These are phyloP conservation scores for Eimeria acervulina DNA, from an alignment of 169 alveolate genomes.

Conservation along the genomic window DNA sequence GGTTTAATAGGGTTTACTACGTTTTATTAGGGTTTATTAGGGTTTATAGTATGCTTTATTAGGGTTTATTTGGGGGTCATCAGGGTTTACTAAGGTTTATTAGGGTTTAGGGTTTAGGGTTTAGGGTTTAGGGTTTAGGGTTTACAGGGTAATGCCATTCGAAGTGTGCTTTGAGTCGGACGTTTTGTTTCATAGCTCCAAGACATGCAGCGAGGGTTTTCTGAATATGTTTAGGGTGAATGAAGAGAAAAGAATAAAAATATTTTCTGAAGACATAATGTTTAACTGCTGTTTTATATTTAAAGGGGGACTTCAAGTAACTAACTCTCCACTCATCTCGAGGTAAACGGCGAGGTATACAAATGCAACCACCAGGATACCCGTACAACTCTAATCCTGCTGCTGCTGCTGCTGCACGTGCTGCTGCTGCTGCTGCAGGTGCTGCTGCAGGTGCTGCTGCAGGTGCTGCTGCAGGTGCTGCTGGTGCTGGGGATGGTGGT, in stretches of 20 bases:
- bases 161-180: constrained; percentile 36
- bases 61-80: not conserved
- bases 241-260: too few species aligned
- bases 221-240: constrained; percentile 37
- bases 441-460: constrained; percentile 7
- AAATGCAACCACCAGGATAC: not conserved
- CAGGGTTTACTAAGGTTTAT: not conserved
- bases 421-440: not conserved
- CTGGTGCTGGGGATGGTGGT: too few species aligned
- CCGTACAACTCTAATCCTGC: not conserved
- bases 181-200: constrained; percentile 61
- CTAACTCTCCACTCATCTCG: constrained; percentile 83
- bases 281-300: constrained; percentile 46
- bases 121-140: constrained; percentile 11
- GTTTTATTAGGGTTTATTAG: too few species aligned
- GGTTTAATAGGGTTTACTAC: too few species aligned
- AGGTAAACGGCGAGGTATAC: constrained; percentile 56
- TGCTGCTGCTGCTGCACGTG: constrained; percentile 9
- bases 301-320: constrained; percentile 70
- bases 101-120: not conserved
- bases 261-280: constrained; percentile 82
- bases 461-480: not conserved
- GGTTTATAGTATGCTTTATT: not conserved
- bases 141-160: constrained; percentile 70
- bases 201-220: constrained; percentile 41